phyloP scores from a whole-genome alignment of 1,284 basidiomycete genomes.

The Erythrobasidium hasegawianum region DNA sequence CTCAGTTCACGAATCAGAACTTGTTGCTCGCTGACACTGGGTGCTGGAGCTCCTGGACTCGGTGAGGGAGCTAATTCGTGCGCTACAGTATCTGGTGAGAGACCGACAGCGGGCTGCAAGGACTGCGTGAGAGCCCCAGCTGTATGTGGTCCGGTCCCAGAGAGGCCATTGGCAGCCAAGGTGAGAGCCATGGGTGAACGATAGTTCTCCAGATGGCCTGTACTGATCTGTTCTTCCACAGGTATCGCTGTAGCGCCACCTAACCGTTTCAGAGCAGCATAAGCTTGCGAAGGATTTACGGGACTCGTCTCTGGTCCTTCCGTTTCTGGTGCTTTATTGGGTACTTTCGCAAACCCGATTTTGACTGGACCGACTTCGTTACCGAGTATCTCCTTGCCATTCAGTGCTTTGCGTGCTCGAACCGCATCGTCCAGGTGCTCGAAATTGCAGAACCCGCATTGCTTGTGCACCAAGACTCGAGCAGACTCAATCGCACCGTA shows the following conservation, averaged over 20 bases:
- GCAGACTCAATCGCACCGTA: constrained; percentile 97
- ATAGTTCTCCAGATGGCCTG: constrained; percentile 88
- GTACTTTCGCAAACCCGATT: constrained; percentile 77
- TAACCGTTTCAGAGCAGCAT: constrained; percentile 73
- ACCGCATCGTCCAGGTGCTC: constrained; percentile 95
- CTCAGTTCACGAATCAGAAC: constrained; percentile 92
- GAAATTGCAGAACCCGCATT: constrained; percentile 92
- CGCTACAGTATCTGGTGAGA: constrained; percentile 47
- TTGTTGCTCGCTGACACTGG: constrained; percentile 65
- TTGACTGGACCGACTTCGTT: constrained; percentile 92
- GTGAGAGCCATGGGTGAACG: constrained; percentile 61
- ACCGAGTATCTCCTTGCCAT: constrained; percentile 89
- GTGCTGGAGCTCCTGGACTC: constrained; percentile 27
- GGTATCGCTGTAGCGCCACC: constrained; percentile 82
- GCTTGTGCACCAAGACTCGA: constrained; percentile 91
- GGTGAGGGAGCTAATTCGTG: constrained; percentile 39
- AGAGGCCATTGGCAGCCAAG: constrained; percentile 59
- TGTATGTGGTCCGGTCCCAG: constrained; percentile 46
- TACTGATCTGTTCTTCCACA: constrained; percentile 76
- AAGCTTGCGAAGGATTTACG: constrained; percentile 35
- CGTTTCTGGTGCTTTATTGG: constrained; percentile 38
- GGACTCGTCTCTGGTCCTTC: constrained; percentile 45
- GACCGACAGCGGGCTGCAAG: constrained; percentile 41
- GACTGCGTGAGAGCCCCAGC: constrained; percentile 48
- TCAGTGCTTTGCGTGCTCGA: constrained; percentile 85